Evolutionary conservation across 306 rosid genomes (phyloP).

Genomic region (Casuarina cunninghamiana): DNA sequence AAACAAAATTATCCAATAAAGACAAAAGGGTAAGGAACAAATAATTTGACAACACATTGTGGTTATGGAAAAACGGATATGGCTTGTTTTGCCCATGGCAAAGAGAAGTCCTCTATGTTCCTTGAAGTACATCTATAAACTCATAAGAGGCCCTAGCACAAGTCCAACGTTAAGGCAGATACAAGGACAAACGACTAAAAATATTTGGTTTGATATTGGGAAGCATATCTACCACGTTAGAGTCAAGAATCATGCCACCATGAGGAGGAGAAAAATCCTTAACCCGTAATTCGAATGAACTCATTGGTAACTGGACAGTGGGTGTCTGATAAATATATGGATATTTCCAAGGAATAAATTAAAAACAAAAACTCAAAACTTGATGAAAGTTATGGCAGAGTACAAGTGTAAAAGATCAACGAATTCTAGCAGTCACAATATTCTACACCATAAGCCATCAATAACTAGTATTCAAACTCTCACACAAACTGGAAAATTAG

Average conservation of each 20-base stretch:
- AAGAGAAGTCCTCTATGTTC: too few relatives aligned
- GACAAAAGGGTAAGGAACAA: background rate
- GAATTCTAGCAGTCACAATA: background rate
- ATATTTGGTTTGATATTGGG: slow-evolving; percentile 8
- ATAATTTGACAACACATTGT: background rate
- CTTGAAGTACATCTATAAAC: too few relatives aligned
- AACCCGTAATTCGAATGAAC: background rate
- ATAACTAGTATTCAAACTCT: too few relatives aligned
- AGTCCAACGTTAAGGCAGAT: background rate
- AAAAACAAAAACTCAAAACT: slow-evolving; percentile 6
- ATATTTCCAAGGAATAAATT: background rate
- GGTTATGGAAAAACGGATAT: background rate
- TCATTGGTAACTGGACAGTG: background rate
- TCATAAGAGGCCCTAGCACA: too few relatives aligned
- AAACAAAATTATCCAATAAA: background rate
- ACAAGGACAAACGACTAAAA: background rate
- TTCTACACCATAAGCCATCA: too few relatives aligned
- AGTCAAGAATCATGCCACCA: slow-evolving; percentile 16
- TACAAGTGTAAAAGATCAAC: slow-evolving; percentile 6
- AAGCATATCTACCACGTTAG: background rate
- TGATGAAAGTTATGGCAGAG: slow-evolving; percentile 10
- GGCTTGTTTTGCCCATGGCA: too few relatives aligned
- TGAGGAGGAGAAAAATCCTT: background rate
- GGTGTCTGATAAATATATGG: background rate
- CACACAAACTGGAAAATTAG: too few relatives aligned